phyloP scores from a whole-genome alignment of 805 yeast species.

The Wickerhamomyces bovis region DNA sequence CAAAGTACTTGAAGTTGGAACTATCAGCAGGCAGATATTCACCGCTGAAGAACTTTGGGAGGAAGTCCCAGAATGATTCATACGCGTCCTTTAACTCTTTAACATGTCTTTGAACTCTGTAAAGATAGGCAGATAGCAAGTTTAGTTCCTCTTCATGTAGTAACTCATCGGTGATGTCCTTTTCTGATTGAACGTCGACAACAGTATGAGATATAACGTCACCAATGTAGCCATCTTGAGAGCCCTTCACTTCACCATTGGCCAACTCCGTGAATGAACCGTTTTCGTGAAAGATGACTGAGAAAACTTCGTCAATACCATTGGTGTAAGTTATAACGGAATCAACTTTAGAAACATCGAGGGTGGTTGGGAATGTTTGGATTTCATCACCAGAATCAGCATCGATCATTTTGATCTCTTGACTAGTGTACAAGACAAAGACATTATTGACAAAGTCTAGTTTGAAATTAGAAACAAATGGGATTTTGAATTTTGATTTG shows the following conservation, averaged over 20 bases:
- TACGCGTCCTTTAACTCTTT: constrained; percentile 10
- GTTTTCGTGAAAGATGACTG: constrained; percentile 11
- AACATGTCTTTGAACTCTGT: constrained; percentile 27
- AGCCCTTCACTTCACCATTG: constrained; percentile 29
- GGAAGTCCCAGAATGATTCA: constrained; percentile 8
- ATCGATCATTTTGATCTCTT: constrained; percentile 19
- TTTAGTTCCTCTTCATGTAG: constrained; percentile 25
- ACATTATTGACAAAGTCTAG: constrained; percentile 12
- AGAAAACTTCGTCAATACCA: constrained; percentile 11
- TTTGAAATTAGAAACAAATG: constrained; percentile 18
- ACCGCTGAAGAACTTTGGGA: constrained; percentile 8
- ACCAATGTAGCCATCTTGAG: constrained; percentile 37
- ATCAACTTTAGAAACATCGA: constrained; percentile 8
- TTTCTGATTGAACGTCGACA: constrained; percentile 21
- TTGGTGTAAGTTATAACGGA: constrained; percentile 6
- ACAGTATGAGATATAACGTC: constrained; percentile 30
- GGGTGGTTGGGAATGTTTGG: constrained; percentile 4
- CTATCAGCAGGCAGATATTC: constrained; percentile 4
- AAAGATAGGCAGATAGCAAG: constrained; percentile 27
- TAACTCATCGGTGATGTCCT: constrained; percentile 23
- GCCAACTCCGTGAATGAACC: constrained; percentile 6
- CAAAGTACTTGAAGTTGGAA: constrained; percentile 31
- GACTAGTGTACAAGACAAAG: constrained; percentile 19
- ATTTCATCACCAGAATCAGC: constrained; percentile 22
- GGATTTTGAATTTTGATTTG: constrained; percentile 14